Conservation (phyloP, 331 rosid genomes). For the Erythrophleum ivorense region DNA sequence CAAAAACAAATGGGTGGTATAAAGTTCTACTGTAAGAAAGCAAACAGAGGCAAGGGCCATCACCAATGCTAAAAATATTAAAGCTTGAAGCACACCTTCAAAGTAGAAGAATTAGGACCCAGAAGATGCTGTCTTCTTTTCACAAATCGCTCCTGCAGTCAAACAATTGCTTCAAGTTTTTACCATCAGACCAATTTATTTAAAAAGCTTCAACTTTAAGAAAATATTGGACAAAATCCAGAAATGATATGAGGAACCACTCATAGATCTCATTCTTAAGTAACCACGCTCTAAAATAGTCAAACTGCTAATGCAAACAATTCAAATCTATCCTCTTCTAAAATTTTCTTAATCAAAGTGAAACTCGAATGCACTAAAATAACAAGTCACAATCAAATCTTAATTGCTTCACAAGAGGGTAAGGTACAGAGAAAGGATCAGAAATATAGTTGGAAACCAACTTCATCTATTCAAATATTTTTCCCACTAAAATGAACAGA, state of each 20-base stretch:
- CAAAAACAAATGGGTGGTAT: slow-evolving; percentile 9
- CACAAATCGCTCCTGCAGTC: slow-evolving; percentile 82
- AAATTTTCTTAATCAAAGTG: neutral
- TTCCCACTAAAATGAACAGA: too few species aligned
- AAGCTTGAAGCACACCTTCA: slow-evolving; percentile 62
- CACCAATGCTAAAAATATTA: neutral
- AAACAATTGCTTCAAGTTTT: slow-evolving; percentile 29
- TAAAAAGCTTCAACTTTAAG: slow-evolving; percentile 9
- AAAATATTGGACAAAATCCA: neutral
- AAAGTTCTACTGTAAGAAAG: neutral
- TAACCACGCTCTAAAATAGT: neutral
- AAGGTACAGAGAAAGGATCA: neutral
- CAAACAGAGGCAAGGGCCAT: slow-evolving; percentile 11
- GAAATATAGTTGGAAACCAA: neutral
- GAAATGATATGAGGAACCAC: slow-evolving; percentile 6
- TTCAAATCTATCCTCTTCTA: neutral
- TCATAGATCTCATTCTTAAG: neutral
- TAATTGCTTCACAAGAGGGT: neutral
- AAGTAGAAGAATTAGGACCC: slow-evolving; percentile 87
- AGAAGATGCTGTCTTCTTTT: slow-evolving; percentile 86
- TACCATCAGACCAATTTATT: neutral
- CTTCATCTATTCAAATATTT: too few species aligned
- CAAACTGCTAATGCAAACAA: neutral
- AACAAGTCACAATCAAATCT: neutral
- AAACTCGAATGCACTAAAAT: neutral